Evolutionary conservation across 805 yeast species (phyloP), one percentile per base, ranked within the genome.

Genomic region (Danielia oregonensis): DNA sequence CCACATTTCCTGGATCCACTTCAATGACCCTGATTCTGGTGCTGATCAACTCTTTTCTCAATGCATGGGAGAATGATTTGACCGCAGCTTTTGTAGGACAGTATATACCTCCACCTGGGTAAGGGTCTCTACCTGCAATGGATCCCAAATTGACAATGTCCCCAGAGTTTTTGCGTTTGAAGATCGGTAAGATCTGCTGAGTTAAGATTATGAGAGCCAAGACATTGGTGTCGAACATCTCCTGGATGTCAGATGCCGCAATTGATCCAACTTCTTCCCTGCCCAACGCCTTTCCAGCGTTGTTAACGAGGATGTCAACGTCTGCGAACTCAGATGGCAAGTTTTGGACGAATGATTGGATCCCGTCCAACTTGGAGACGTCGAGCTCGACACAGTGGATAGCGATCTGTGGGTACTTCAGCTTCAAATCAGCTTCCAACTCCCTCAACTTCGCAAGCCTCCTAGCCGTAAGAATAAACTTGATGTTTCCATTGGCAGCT

Each of bases 211-310:
- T 84, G 59, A 89, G 68, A 3, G 96, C 97, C 37, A 86, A 55
- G 3, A 91, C 96, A 53, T 89, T 91, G 39, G 96, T 87, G 50
- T 82, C 72, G 61, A 86, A 80, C 87, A 87, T 86, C 30, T 72
- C 77, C 30, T 72, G 68, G 30, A 87, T 75, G 52, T 88, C 96
- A 4, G 63, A 61, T n/a, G 69, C 60, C 1, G 61, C 59, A 42
- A 91, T 78, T 4, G 66, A 63, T 11, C 96, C 96, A 36, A 88
- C 82, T 36, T 71, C 69, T 26, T 82, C 96, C 36, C 72, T 66
- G 3, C 97, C 97, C 30, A 79, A 61, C 1, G 95, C 97, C 64
- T 68, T 52, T 10, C 88, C 88, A 2, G 89, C 89, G 51, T 82
- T 82, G 60, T 82, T 82, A 30, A 82, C 65, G 44, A 82, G 61